A percentile compares a stretch with the other conserved stretches of the same genome.
Conservation (phyloP, 148 eudicot genomes). For the Pouteria glomerata region DNA sequence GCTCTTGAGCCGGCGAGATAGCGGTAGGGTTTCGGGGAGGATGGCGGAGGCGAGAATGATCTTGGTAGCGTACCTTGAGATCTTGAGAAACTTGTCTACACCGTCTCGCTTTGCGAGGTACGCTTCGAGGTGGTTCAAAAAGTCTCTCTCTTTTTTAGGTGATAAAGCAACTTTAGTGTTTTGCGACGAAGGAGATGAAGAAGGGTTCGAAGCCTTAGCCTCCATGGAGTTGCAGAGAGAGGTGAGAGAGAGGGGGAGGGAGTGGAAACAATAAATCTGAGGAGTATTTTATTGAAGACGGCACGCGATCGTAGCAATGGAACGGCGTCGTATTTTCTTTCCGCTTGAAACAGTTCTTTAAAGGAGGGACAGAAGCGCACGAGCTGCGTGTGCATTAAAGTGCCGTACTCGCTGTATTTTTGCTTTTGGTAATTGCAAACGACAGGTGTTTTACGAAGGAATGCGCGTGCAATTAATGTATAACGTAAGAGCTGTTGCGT, state of each 20-base stretch:
- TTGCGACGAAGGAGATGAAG: background rate
- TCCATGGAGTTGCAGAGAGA: slow-evolving; percentile 17
- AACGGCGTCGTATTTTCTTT: too few relatives aligned
- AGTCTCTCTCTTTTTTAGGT: slow-evolving; percentile 31
- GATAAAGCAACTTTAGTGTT: slow-evolving; percentile 8
- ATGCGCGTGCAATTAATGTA: too few relatives aligned
- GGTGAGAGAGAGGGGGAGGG: background rate
- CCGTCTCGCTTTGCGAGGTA: slow-evolving; percentile 95
- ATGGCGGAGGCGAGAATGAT: slow-evolving; percentile 57
- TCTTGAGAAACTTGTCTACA: slow-evolving; percentile 84
- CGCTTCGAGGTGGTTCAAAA: slow-evolving; percentile 71
- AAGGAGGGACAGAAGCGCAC: too few relatives aligned
- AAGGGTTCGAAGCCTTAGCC: slow-evolving; percentile 6
- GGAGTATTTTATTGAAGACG: too few relatives aligned
- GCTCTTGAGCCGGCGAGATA: slow-evolving; percentile 40
- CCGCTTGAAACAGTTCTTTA: too few relatives aligned
- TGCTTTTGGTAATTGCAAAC: too few relatives aligned
- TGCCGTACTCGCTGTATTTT: too few relatives aligned
- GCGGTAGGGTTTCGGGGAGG: slow-evolving; percentile 34
- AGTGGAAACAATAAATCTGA: too few relatives aligned
- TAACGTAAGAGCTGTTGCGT: too few relatives aligned
- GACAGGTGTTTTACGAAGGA: too few relatives aligned
- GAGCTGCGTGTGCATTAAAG: too few relatives aligned
- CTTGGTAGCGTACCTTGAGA: slow-evolving; percentile 84
- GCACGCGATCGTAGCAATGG: too few relatives aligned